Percentiles rank a stretch among this genome's conserved stretches.
These are phyloP conservation scores for Cryptosporidium sp. DNA, from an alignment of 169 alveolate species.

Conservation along the genomic window DNA sequence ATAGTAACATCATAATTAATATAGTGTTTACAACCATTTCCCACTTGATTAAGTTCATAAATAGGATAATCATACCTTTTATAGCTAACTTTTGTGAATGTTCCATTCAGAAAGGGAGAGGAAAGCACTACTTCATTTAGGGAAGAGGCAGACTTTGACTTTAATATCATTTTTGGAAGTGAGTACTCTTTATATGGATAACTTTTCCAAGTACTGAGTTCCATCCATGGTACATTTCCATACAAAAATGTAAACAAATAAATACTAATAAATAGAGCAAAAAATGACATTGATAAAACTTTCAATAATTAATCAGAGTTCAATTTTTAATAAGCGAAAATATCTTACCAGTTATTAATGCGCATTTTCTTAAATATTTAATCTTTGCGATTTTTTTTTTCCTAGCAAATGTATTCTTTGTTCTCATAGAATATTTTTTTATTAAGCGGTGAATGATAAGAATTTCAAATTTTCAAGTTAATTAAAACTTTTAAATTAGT, in stretches of 20 bases:
- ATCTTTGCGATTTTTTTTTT: background rate
- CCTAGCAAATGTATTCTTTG: background rate
- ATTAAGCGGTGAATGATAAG: background rate
- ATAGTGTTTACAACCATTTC: slow-evolving; percentile 16
- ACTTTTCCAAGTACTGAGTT: slow-evolving; percentile 27
- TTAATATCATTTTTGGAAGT: slow-evolving; percentile 30
- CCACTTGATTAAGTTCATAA: slow-evolving; percentile 20
- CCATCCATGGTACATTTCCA: slow-evolving; percentile 67
- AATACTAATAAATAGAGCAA: background rate
- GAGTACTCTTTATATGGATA: slow-evolving; percentile 26
- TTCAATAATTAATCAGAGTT: background rate
- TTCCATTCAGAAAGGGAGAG: slow-evolving; percentile 71
- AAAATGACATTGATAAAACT: slow-evolving; percentile 10
- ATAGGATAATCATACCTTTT: slow-evolving; percentile 23
- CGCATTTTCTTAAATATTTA: background rate
- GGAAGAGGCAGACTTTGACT: background rate
- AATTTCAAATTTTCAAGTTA: background rate
- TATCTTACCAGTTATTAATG: slow-evolving; percentile 6
- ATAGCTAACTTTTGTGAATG: slow-evolving; percentile 7
- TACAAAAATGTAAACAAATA: slow-evolving; percentile 7
- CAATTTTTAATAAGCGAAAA: background rate
- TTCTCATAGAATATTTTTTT: background rate
- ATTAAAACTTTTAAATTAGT: background rate
- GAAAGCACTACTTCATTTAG: background rate
- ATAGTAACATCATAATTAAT: slow-evolving; percentile 65